Conservation (phyloP, 2,329 filamentous ascomycete species). For the Volutella citrinella region DNA sequence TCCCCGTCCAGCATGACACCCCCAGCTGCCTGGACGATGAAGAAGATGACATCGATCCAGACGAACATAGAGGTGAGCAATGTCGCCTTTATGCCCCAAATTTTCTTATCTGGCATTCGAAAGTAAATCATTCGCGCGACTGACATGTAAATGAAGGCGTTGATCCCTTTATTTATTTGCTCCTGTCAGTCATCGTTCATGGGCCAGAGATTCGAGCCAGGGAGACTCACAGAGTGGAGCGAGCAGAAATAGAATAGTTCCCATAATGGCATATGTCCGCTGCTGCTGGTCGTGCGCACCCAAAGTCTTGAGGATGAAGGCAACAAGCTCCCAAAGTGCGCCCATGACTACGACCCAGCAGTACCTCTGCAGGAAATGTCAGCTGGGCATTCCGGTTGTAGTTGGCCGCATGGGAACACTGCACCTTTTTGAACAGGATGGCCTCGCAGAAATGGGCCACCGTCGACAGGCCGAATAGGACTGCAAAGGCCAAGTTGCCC, state of each 20-base stretch:
- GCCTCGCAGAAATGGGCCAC: constrained; percentile 27
- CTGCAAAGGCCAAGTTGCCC: constrained; percentile 31
- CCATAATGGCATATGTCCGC: constrained; percentile 26
- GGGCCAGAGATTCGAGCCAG: too few relatives aligned
- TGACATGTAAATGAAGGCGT: constrained; percentile 44
- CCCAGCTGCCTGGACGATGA: constrained; percentile 41
- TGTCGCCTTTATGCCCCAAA: constrained; percentile 33
- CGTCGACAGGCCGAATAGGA: constrained; percentile 28
- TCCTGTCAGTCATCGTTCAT: constrained; percentile 3
- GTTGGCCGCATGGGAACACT: not conserved
- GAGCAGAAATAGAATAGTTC: constrained; percentile 37
- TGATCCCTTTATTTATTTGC: constrained; percentile 38
- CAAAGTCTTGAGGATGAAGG: constrained; percentile 35
- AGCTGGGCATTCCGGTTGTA: not conserved
- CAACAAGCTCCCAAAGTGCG: constrained; percentile 35
- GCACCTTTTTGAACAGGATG: constrained; percentile 29
- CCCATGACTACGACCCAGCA: constrained; percentile 41
- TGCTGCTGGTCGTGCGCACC: constrained; percentile 38
- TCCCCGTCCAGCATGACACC: constrained; percentile 33
- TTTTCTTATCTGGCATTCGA: constrained; percentile 34
- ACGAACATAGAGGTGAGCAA: constrained; percentile 45
- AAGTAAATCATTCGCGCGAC: constrained; percentile 38
- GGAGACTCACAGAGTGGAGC: constrained; percentile 36
- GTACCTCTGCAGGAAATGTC: constrained; percentile 20
- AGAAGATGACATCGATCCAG: constrained; percentile 44